Evolutionary conservation across 805 yeast species (phyloP).

Genomic region (Debaryomyces hansenii): DNA sequence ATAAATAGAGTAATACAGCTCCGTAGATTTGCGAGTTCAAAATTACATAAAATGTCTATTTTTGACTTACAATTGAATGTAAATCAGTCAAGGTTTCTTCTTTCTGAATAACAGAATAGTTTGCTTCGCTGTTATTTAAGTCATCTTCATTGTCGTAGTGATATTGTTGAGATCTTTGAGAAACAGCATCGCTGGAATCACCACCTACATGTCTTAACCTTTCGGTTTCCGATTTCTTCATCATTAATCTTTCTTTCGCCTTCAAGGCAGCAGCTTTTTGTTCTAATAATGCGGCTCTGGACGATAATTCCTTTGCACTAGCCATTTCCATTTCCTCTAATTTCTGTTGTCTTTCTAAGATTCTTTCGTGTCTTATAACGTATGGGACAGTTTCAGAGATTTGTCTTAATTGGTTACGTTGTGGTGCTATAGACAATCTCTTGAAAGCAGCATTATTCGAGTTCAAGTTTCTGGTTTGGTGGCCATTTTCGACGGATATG

Average conservation of each 20-base stretch:
- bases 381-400: constrained; percentile 86
- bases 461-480: constrained; percentile 17
- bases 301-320: constrained; percentile 70
- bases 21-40: too few species aligned
- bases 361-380: constrained; percentile 72
- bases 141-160: constrained; percentile 4
- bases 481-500: constrained; percentile 21
- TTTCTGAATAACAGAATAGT: constrained; percentile 29
- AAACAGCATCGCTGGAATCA: neutral
- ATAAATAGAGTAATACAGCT: too few species aligned
- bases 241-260: constrained; percentile 58
- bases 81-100: constrained; percentile 58
- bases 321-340: constrained; percentile 77
- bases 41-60: neutral
- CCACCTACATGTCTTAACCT: constrained; percentile 11
- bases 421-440: constrained; percentile 46
- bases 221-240: constrained; percentile 37
- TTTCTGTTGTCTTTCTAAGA: constrained; percentile 73
- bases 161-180: neutral
- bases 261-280: constrained; percentile 72
- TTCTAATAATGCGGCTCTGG: constrained; percentile 74
- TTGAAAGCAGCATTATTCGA: constrained; percentile 36
- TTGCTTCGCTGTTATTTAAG: constrained; percentile 8
- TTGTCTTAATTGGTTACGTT: constrained; percentile 67
- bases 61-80: constrained; percentile 32